Conservation (phyloP, 257 asterid genomes). For the Echium plantagineum region DNA sequence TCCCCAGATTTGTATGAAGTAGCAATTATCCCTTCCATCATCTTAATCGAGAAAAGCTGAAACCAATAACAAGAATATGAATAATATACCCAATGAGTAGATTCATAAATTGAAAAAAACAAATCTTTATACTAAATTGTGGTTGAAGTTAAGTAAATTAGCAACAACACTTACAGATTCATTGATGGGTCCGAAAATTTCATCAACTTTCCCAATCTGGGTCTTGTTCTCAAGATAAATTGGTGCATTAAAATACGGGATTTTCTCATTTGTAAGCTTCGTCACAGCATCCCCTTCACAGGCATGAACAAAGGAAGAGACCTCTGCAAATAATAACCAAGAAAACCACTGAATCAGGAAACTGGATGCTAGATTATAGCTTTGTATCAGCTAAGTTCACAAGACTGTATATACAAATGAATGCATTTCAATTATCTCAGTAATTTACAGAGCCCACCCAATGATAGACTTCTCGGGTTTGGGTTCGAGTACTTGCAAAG, state of each 20-base stretch:
- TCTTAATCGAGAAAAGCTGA: constrained; percentile 69
- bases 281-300: constrained; percentile 96
- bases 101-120: not conserved
- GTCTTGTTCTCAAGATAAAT: constrained; percentile 87
- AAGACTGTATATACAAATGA: not conserved
- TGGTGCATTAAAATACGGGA: constrained; percentile 91
- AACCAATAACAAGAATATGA: constrained; percentile 7
- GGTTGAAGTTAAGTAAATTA: no score
- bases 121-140: not conserved
- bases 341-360: not conserved
- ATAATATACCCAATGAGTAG: no score
- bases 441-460: no score
- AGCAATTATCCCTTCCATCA: constrained; percentile 22
- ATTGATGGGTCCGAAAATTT: constrained; percentile 90
- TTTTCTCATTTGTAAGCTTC: constrained; percentile 72
- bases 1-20: constrained; percentile 74
- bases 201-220: constrained; percentile 97
- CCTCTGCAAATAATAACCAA: constrained; percentile 36
- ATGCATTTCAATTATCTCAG: not conserved
- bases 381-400: no score
- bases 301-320: constrained; percentile 69
- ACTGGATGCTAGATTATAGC: no score
- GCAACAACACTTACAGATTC: constrained; percentile 63
- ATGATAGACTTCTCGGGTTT: no score
- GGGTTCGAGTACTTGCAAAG: no score